Evolutionary conservation across 1,139 yeast genomes (phyloP).

Genomic region (Suzukiozyma palmioleophila): DNA sequence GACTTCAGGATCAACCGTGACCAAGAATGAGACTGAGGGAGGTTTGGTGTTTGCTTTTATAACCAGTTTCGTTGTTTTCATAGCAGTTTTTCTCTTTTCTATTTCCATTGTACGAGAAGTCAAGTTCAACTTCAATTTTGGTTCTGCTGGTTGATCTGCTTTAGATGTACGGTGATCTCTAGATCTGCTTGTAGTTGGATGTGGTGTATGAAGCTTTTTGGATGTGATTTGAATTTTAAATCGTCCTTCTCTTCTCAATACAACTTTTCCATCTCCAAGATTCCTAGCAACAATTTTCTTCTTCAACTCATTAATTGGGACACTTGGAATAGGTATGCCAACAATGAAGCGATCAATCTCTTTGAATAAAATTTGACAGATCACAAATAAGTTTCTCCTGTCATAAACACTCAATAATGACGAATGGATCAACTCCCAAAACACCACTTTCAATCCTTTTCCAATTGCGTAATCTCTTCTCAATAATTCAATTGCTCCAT

Average conservation of each 20-base stretch:
- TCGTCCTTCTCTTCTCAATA: conserved; percentile 41
- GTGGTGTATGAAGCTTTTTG: conserved; percentile 11
- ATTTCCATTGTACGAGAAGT: conserved; percentile 8
- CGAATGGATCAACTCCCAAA: conserved; percentile 72
- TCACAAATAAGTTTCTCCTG: conserved; percentile 59
- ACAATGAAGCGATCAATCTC: conserved; percentile 62
- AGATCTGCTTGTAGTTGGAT: conserved; percentile 1
- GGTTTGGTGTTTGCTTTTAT: conserved; percentile 1
- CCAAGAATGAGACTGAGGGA: conserved; percentile 1
- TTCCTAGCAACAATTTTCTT: conserved; percentile 59
- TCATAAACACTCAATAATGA: conserved; percentile 56
- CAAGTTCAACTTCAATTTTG: conserved; percentile 21
- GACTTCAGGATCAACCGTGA: conserved; percentile 7
- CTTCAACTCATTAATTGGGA: conserved; percentile 43
- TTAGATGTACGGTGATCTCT: conserved; percentile 2
- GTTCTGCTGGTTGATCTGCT: conserved; percentile 7
- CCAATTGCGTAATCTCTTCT: conserved; percentile 65
- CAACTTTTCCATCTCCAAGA: conserved; percentile 43
- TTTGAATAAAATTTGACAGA: conserved; percentile 62
- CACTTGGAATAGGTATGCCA: conserved; percentile 57
- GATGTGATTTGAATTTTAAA: conserved; percentile 39
- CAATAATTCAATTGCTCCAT: conserved; percentile 63
- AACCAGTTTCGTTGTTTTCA: conserved; percentile 5
- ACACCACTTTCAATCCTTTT: conserved; percentile 49
- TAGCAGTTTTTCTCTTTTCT: conserved; percentile 3